These are phyloP conservation scores for Plasmodium billcollinsi DNA, from an alignment of 169 alveolate genomes.

Conservation along the genomic window DNA sequence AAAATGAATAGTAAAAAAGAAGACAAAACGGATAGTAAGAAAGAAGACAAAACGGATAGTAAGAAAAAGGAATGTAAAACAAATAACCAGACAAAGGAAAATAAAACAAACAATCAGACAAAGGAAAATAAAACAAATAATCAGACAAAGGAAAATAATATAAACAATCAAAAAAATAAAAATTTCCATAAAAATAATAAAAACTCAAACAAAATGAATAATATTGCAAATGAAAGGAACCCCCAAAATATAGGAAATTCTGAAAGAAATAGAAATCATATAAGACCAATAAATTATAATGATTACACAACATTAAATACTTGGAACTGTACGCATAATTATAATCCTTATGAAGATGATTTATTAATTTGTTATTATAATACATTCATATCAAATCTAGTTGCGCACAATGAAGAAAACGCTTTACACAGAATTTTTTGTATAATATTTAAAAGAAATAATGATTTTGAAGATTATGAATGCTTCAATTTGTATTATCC, in stretches of 20 bases:
- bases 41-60: not conserved
- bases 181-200: not conserved
- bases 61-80: not conserved
- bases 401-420: not conserved
- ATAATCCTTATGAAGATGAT: constrained; percentile 5
- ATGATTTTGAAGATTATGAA: not conserved
- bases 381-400: not conserved
- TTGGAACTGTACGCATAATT: not conserved
- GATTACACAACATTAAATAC: not conserved
- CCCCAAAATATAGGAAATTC: not conserved
- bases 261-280: not conserved
- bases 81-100: too few species aligned
- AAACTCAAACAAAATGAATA: not conserved
- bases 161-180: too few species aligned
- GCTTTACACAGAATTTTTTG: not conserved
- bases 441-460: not conserved
- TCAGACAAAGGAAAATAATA: not conserved
- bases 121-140: not conserved
- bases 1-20: not conserved
- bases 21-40: not conserved
- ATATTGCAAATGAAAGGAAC: not conserved
- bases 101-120: too few species aligned
- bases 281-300: not conserved
- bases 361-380: not conserved
- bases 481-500: not conserved